These are phyloP conservation scores for Agrocybe pediades DNA, from an alignment of 768 basidiomycete species.

Conservation along the genomic window DNA sequence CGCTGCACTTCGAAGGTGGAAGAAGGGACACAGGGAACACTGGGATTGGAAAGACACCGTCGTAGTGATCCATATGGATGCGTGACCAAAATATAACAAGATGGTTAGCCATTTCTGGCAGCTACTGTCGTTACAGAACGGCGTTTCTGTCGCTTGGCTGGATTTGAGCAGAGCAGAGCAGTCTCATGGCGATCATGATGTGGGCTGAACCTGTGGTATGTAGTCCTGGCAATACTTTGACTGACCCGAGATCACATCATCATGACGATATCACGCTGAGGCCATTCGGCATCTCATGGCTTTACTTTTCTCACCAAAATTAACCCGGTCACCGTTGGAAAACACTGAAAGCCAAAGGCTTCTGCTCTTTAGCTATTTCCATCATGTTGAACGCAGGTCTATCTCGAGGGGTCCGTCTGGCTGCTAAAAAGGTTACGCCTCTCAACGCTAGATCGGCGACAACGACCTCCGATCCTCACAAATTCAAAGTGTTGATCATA, in stretches of 20 bases:
- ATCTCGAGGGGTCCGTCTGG: conserved; percentile 13
- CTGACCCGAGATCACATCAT: conserved; percentile 14
- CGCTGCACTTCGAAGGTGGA: conserved; percentile 15
- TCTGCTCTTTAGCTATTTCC: conserved; percentile 3
- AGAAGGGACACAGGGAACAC: conserved; percentile 9
- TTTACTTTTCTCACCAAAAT: conserved; percentile 2
- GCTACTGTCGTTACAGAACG: conserved; percentile 11
- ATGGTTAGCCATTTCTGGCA: conserved; percentile 8
- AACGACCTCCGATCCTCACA: conserved; percentile 44
- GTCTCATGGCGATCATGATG: neutral
- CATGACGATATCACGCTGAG: conserved; percentile 3
- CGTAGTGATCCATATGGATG: neutral
- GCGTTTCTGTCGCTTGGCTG: neutral
- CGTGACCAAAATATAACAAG: conserved; percentile 3
- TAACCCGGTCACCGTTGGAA: neutral
- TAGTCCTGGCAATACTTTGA: conserved; percentile 19
- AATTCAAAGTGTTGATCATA: conserved; percentile 83
- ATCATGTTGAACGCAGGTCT: conserved; percentile 16
- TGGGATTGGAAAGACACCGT: neutral
- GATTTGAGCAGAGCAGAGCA: neutral
- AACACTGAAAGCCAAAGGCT: too few species aligned
- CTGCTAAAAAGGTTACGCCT: conserved; percentile 4
- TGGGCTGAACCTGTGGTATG: neutral
- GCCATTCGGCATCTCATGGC: neutral
- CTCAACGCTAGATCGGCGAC: conserved; percentile 31